Evolutionary conservation across 352 stramenopile genomes (phyloP).

Genomic region (Phytophthora capsici): DNA sequence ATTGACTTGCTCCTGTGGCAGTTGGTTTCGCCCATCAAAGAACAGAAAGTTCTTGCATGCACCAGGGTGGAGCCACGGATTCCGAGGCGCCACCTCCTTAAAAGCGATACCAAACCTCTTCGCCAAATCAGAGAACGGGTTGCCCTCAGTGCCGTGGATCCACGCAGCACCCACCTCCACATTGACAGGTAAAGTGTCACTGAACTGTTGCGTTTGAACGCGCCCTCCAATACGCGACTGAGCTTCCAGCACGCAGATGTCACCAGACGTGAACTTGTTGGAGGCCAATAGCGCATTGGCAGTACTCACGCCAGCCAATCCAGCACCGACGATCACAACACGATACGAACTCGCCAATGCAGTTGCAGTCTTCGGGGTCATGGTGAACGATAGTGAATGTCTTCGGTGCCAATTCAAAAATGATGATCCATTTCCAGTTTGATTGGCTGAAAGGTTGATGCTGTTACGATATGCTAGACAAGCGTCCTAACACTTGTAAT

Average conservation of each 20-base stretch:
- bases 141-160: constrained; percentile 61
- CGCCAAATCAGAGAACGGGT: constrained; percentile 52
- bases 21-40: constrained; percentile 34
- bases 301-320: constrained; percentile 53
- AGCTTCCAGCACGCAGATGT: constrained; percentile 61
- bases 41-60: constrained; percentile 59
- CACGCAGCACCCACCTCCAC: constrained; percentile 65
- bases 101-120: constrained; percentile 44
- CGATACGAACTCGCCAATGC: constrained; percentile 33
- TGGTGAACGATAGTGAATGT: background rate
- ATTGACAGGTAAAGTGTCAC: constrained; percentile 44
- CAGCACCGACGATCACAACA: constrained; percentile 55
- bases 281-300: constrained; percentile 49
- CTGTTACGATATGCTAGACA: constrained; percentile 7
- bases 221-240: constrained; percentile 56
- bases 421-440: background rate
- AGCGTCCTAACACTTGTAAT: constrained; percentile 2
- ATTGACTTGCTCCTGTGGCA: constrained; percentile 38
- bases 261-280: constrained; percentile 31
- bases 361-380: constrained; percentile 15
- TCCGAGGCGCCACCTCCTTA: constrained; percentile 59
- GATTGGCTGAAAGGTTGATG: constrained; percentile 24
- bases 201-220: constrained; percentile 58
- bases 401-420: no score
- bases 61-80: constrained; percentile 62